phyloP scores from a whole-genome alignment of 2,329 filamentous ascomycete species.

The Aspergillus texensis region DNA sequence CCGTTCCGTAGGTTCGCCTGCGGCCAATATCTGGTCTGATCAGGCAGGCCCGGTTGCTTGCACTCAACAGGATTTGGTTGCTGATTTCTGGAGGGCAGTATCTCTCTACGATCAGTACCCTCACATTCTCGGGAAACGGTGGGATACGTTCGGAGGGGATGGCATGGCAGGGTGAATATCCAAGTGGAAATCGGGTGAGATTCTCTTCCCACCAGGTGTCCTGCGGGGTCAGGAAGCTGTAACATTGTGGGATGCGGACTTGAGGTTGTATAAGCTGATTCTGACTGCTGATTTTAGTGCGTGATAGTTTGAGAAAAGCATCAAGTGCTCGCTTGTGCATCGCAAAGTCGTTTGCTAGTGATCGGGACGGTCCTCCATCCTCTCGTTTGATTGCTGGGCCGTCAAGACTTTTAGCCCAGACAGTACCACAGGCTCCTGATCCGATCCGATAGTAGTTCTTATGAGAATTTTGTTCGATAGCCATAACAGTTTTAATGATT shows the following conservation, averaged over 20 bases:
- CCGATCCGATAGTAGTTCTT: constrained; percentile 24
- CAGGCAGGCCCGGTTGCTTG: constrained; percentile 23
- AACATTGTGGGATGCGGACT: constrained; percentile 28
- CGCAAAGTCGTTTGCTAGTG: constrained; percentile 32
- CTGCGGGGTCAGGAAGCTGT: constrained; percentile 25
- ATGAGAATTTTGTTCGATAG: not conserved
- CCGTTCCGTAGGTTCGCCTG: not conserved
- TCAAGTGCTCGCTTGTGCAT: constrained; percentile 32
- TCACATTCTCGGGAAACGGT: constrained; percentile 27
- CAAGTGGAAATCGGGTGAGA: constrained; percentile 28
- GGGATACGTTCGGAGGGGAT: constrained; percentile 41
- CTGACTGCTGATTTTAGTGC: not conserved
- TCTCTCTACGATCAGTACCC: constrained; percentile 33
- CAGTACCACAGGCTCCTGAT: constrained; percentile 35
- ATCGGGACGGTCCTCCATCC: constrained; percentile 34
- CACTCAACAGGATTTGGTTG: constrained; percentile 36
- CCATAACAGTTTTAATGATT: not conserved
- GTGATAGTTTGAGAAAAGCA: constrained; percentile 10
- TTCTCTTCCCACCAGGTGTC: constrained; percentile 34
- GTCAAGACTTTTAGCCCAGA: constrained; percentile 29
- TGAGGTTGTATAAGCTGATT: not conserved
- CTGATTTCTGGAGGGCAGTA: constrained; percentile 35
- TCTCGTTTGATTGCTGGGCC: constrained; percentile 36
- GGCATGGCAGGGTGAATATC: constrained; percentile 37
- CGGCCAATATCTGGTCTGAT: not conserved